Percentiles rank a stretch among this genome's conserved stretches.
Conservation (phyloP, 2,329 filamentous ascomycete species). For the Gaeumannomyces tritici region DNA sequence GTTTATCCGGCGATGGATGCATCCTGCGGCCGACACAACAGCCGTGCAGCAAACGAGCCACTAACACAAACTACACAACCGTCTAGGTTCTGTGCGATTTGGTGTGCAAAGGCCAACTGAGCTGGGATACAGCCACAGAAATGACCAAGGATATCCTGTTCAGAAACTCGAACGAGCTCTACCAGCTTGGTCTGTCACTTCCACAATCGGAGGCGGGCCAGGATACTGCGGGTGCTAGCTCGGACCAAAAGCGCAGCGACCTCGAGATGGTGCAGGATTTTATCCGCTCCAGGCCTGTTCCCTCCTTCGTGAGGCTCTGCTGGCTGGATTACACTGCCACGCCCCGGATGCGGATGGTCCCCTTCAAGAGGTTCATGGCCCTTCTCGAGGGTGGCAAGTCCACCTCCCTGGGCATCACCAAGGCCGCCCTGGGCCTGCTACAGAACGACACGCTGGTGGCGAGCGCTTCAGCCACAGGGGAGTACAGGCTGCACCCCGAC, state of each 20-base stretch:
- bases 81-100: constrained; percentile 55
- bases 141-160: constrained; percentile 63
- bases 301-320: constrained; percentile 63
- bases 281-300: constrained; percentile 33
- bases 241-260: constrained; percentile 17
- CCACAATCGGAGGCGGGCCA: constrained; percentile 8
- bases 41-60: not conserved
- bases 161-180: constrained; percentile 67
- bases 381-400: constrained; percentile 34
- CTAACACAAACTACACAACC: constrained; percentile 3
- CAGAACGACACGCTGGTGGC: constrained; percentile 54
- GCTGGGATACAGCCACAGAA: constrained; percentile 49
- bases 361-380: constrained; percentile 45
- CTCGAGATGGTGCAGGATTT: constrained; percentile 28
- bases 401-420: constrained; percentile 42
- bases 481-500: constrained; percentile 59
- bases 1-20: constrained; percentile 8
- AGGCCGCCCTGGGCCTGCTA: constrained; percentile 54
- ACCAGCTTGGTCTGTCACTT: constrained; percentile 46
- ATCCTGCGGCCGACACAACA: not conserved
- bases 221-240: not conserved
- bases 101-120: constrained; percentile 53
- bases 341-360: constrained; percentile 56
- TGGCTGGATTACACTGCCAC: constrained; percentile 74
- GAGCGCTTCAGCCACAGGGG: constrained; percentile 47